These are phyloP conservation scores for Pseudogymnoascus sp. DNA, from an alignment of 2,329 filamentous ascomycete genomes.

Conservation along the genomic window DNA sequence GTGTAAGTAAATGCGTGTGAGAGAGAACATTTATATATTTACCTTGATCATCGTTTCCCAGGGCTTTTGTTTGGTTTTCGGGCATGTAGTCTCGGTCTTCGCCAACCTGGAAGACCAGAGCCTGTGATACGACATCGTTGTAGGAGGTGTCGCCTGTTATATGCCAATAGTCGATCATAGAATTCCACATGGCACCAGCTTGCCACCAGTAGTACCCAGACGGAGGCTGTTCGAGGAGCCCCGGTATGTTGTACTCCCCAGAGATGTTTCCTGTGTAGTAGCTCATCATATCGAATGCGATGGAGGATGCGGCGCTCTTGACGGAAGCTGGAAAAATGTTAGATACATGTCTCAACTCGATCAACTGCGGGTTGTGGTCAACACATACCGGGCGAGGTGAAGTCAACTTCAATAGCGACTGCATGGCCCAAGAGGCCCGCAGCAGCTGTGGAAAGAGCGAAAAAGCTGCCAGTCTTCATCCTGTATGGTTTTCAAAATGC, in stretches of 20 bases:
- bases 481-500: neutral
- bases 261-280: slow-evolving; percentile 35
- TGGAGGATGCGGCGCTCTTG: slow-evolving; percentile 24
- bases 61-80: slow-evolving; percentile 31
- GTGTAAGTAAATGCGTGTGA: neutral
- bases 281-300: slow-evolving; percentile 30
- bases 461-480: neutral
- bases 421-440: neutral
- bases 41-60: slow-evolving; percentile 30
- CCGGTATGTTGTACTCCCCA: slow-evolving; percentile 37
- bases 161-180: slow-evolving; percentile 54
- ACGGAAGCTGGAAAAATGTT: slow-evolving; percentile 33
- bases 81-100: slow-evolving; percentile 51
- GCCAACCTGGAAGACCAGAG: slow-evolving; percentile 52
- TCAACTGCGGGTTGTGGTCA: neutral
- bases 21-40: neutral
- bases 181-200: slow-evolving; percentile 53
- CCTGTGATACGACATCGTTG: slow-evolving; percentile 45
- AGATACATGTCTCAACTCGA: slow-evolving; percentile 35
- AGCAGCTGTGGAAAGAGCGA: neutral
- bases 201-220: slow-evolving; percentile 50
- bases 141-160: slow-evolving; percentile 51
- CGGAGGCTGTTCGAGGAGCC: slow-evolving; percentile 40
- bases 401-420: slow-evolving; percentile 21
- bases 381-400: slow-evolving; percentile 21